A percentile compares a stretch with the other conserved stretches of the same genome.
Evolutionary conservation across 2,329 filamentous ascomycete species (phyloP).

Genomic region (Aureobasidium sp.): DNA sequence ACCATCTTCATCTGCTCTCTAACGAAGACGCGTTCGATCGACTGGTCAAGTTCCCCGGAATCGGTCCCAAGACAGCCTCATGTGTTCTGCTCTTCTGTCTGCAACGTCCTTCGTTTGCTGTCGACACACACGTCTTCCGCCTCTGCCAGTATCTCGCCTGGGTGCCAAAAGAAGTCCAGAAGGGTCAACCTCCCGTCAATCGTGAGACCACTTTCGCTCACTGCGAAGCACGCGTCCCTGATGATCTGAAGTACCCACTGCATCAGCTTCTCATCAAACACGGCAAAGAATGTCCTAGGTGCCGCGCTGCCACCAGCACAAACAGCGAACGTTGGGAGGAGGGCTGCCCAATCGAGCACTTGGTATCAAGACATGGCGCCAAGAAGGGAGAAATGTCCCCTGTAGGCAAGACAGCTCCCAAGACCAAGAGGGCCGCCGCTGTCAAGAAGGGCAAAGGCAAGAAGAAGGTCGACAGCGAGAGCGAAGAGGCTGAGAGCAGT

Average conservation of each 20-base stretch:
- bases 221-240: slow-evolving; percentile 53
- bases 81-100: slow-evolving; percentile 60
- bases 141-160: slow-evolving; percentile 56
- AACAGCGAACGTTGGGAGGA: slow-evolving; percentile 57
- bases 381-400: slow-evolving; percentile 39
- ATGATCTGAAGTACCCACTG: slow-evolving; percentile 56
- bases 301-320: slow-evolving; percentile 53
- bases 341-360: slow-evolving; percentile 57
- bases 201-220: slow-evolving; percentile 52
- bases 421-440: not conserved
- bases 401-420: slow-evolving; percentile 50
- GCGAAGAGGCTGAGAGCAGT: slow-evolving; percentile 7
- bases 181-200: slow-evolving; percentile 38
- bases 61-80: slow-evolving; percentile 59
- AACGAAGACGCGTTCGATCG: slow-evolving; percentile 52
- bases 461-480: slow-evolving; percentile 7
- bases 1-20: slow-evolving; percentile 51
- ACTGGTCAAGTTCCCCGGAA: slow-evolving; percentile 53
- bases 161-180: slow-evolving; percentile 44
- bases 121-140: slow-evolving; percentile 61
- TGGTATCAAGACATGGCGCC: slow-evolving; percentile 51
- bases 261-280: slow-evolving; percentile 57
- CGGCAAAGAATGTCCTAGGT: slow-evolving; percentile 55
- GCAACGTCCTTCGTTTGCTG: slow-evolving; percentile 56
- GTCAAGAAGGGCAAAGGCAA: slow-evolving; percentile 2